Evolutionary conservation across 2,329 filamentous ascomycete genomes (phyloP).

Genomic region (Ceratocystis destructans): DNA sequence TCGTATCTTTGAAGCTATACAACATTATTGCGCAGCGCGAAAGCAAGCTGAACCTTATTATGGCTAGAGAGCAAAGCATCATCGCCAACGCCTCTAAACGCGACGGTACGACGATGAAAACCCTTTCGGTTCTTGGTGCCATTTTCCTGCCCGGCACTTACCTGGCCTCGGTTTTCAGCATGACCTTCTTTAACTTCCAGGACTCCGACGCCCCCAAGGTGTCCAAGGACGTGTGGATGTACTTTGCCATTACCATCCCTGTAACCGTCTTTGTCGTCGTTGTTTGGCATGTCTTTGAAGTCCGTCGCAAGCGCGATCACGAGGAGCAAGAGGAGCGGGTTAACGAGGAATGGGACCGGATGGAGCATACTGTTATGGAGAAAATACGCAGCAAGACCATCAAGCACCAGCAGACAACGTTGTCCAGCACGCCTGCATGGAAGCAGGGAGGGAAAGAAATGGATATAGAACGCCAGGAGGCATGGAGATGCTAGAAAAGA

Average conservation of each 20-base stretch:
- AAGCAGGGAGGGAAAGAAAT: constrained; percentile 33
- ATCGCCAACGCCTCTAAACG: constrained; percentile 47
- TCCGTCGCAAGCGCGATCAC: constrained; percentile 36
- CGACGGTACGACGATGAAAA: constrained; percentile 52
- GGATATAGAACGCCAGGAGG: not conserved
- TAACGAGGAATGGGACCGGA: constrained; percentile 40
- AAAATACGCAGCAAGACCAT: constrained; percentile 43
- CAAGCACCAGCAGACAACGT: constrained; percentile 34
- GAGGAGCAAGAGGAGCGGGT: constrained; percentile 37
- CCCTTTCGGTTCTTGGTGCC: constrained; percentile 48
- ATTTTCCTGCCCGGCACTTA: constrained; percentile 50
- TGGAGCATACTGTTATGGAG: constrained; percentile 45
- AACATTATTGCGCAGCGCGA: constrained; percentile 54
- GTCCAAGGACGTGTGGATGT: constrained; percentile 43
- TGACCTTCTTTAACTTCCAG: constrained; percentile 53
- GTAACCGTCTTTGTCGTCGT: constrained; percentile 41
- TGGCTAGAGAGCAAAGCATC: constrained; percentile 45
- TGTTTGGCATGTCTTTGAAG: constrained; percentile 42
- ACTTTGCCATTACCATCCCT: constrained; percentile 48
- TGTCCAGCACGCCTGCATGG: constrained; percentile 43
- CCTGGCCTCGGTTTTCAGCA: constrained; percentile 49
- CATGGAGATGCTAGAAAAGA: constrained; percentile 29
- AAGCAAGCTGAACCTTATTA: constrained; percentile 49
- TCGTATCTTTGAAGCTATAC: constrained; percentile 35
- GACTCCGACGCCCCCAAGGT: constrained; percentile 33